A percentile compares a stretch with the other conserved stretches of the same genome.
These are phyloP conservation scores for Mycena metata DNA, from an alignment of 768 basidiomycete genomes.

Conservation along the genomic window DNA sequence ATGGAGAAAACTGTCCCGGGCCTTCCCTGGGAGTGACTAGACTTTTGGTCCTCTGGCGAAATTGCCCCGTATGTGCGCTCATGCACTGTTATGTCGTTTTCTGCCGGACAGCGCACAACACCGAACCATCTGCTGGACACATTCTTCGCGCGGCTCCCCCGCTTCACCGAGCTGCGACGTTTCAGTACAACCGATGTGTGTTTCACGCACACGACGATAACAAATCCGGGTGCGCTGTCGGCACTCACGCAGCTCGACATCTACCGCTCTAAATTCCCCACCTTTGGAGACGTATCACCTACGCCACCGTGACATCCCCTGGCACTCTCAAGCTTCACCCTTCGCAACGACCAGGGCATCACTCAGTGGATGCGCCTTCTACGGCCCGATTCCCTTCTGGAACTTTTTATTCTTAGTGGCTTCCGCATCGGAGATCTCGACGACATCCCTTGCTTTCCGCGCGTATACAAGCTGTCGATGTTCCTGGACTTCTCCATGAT, in stretches of 20 bases:
- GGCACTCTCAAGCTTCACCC: too few relatives aligned
- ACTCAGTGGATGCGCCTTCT: not conserved
- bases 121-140: not conserved
- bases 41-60: conserved; percentile 11
- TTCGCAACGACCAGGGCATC: not conserved
- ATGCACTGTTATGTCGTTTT: not conserved
- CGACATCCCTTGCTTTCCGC: not conserved
- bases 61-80: not conserved
- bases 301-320: not conserved
- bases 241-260: not conserved
- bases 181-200: not conserved
- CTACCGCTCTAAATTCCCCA: too few relatives aligned
- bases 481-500: not conserved
- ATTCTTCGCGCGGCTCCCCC: conserved; percentile 10
- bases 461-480: not conserved
- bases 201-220: not conserved
- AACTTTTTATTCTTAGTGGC: not conserved
- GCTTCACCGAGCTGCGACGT: not conserved
- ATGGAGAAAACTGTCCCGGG: not conserved
- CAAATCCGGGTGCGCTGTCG: not conserved
- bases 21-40: not conserved
- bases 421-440: not conserved
- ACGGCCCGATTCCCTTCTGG: not conserved
- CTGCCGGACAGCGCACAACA: too few relatives aligned
- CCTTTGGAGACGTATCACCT: too few relatives aligned